A percentile compares a stretch with the other conserved stretches of the same genome.
These are phyloP conservation scores for Tarenaya hassleriana DNA, from an alignment of 345 rosid genomes.

Conservation along the genomic window DNA sequence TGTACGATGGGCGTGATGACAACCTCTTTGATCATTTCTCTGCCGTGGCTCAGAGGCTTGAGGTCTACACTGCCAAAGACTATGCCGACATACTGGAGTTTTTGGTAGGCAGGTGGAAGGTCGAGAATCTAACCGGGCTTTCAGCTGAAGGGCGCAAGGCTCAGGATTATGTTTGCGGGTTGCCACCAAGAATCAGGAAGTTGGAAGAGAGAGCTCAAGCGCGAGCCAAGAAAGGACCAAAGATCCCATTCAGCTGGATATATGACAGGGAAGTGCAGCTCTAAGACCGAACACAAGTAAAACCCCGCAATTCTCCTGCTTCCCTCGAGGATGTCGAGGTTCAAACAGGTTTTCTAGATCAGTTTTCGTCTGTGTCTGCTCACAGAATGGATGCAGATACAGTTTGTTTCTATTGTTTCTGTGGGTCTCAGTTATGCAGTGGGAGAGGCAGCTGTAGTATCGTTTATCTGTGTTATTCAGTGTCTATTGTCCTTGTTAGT, in stretches of 20 bases:
- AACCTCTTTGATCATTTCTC: constrained; percentile 74
- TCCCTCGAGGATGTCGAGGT: background rate
- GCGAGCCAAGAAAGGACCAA: constrained; percentile 50
- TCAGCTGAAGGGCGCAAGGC: constrained; percentile 79
- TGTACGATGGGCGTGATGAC: constrained; percentile 72
- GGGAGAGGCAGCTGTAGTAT: constrained; percentile 35
- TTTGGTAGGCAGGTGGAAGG: constrained; percentile 79
- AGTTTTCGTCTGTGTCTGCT: constrained; percentile 7
- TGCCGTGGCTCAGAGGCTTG: constrained; percentile 78
- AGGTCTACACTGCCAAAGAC: constrained; percentile 81
- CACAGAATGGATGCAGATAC: constrained; percentile 37
- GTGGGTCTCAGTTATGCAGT: constrained; percentile 32
- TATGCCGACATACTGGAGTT: constrained; percentile 83
- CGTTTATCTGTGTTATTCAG: constrained; percentile 18
- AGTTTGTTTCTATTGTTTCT: constrained; percentile 36
- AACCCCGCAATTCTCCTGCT: no score
- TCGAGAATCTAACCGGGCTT: constrained; percentile 52
- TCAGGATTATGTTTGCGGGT: constrained; percentile 72
- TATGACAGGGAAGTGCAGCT: constrained; percentile 62
- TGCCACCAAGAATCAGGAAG: constrained; percentile 64
- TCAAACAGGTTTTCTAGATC: background rate
- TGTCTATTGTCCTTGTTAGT: constrained; percentile 18
- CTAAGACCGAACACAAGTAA: constrained; percentile 21
- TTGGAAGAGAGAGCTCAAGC: constrained; percentile 84
- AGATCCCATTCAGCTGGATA: constrained; percentile 79